Conservation (phyloP, 148 eudicot genomes). For the Pharnaceum exiguum region DNA sequence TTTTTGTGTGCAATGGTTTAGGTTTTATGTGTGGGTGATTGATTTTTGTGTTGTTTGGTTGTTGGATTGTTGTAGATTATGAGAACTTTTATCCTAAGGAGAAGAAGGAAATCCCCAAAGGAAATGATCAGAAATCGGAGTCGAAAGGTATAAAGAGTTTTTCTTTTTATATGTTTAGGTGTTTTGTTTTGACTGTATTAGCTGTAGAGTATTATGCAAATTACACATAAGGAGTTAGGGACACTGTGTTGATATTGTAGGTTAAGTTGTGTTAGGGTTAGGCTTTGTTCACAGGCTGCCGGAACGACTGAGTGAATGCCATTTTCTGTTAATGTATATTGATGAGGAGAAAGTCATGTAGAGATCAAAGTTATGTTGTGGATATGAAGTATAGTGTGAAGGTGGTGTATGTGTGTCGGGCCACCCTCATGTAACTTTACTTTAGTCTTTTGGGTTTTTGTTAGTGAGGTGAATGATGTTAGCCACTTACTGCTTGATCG, state of each 20-base stretch:
- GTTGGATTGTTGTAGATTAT: slow-evolving; percentile 40
- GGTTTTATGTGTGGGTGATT: background rate
- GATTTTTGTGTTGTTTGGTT: background rate
- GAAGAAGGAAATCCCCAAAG: slow-evolving; percentile 83
- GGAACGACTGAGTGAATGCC: too few species aligned
- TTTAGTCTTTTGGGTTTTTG: too few species aligned
- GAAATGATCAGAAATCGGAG: slow-evolving; percentile 57
- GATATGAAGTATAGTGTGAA: too few species aligned
- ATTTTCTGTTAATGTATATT: too few species aligned
- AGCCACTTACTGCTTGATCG: too few species aligned
- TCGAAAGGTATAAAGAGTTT: slow-evolving; percentile 52
- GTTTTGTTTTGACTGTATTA: background rate
- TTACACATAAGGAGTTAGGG: background rate
- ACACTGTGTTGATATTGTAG: background rate
- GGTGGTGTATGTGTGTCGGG: too few species aligned
- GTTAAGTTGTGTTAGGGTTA: background rate
- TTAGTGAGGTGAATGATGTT: too few species aligned
- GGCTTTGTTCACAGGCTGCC: too few species aligned
- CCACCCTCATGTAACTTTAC: too few species aligned
- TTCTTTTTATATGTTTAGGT: background rate
- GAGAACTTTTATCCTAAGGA: slow-evolving; percentile 79
- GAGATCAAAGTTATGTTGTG: too few species aligned
- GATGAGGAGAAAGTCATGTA: too few species aligned
- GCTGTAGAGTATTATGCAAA: background rate
- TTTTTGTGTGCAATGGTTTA: slow-evolving; percentile 1